Evolutionary conservation across 208 protist species (phyloP).

Genomic region (Leishmania arabica): DNA sequence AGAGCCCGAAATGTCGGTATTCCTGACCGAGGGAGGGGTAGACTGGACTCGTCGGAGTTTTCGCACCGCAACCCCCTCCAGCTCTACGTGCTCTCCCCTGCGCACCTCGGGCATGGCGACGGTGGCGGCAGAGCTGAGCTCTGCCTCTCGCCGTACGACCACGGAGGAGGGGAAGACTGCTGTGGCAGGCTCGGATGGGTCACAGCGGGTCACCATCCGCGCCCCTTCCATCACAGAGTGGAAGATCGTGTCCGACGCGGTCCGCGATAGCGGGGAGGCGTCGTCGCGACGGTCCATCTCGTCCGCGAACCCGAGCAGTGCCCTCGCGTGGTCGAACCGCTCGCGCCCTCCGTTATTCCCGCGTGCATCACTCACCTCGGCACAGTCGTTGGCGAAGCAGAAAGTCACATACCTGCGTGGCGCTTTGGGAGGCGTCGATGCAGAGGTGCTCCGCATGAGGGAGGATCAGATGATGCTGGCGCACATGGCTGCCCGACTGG

Average conservation of each 20-base stretch:
- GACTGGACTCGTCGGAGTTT: not conserved
- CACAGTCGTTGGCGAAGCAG: not conserved
- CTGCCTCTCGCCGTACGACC: not conserved
- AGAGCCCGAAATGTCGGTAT: constrained; percentile 1
- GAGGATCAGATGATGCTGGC: constrained; percentile 71
- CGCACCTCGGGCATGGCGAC: not conserved
- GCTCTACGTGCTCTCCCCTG: not conserved
- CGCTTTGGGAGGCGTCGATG: constrained; percentile 12
- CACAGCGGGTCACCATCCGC: not conserved
- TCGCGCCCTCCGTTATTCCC: not conserved
- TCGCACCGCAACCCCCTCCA: not conserved
- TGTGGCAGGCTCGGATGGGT: not conserved
- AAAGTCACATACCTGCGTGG: constrained; percentile 14
- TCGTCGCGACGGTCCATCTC: not conserved
- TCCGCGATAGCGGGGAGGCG: not conserved
- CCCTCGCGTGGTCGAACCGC: not conserved
- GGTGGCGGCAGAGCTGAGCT: not conserved
- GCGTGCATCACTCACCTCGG: not conserved
- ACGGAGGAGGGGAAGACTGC: not conserved
- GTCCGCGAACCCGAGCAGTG: not conserved
- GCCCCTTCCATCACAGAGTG: not conserved
- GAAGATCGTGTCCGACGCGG: not conserved
- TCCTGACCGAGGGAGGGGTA: constrained; percentile 20
- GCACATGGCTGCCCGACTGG: constrained; percentile 47
- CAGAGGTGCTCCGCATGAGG: constrained; percentile 40